These are phyloP conservation scores for Aspergillus tanneri DNA, from an alignment of 2,329 filamentous ascomycete species.

Conservation along the genomic window DNA sequence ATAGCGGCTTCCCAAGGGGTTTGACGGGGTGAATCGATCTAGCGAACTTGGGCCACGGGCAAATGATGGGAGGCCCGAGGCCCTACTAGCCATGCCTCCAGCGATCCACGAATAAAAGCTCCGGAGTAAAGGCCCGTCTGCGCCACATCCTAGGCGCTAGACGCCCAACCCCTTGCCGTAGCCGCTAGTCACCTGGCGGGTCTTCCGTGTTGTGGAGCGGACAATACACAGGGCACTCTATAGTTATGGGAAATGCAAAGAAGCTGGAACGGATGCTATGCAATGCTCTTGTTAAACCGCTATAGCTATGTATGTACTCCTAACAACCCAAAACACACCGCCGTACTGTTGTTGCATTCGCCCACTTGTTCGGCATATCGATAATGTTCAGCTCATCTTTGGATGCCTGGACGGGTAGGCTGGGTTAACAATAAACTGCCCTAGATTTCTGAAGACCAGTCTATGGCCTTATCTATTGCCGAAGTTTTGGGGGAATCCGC, in stretches of 20 bases:
- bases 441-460: neutral
- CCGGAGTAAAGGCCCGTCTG: slow-evolving; percentile 4
- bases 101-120: neutral
- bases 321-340: slow-evolving; percentile 10
- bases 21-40: too few species aligned
- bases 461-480: slow-evolving; percentile 12
- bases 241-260: neutral
- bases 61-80: too few species aligned
- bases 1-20: too few species aligned
- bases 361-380: neutral
- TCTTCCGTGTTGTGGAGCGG: neutral
- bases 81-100: too few species aligned
- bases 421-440: neutral
- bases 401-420: neutral
- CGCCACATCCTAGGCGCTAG: slow-evolving; percentile 4
- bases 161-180: neutral
- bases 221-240: neutral
- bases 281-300: neutral
- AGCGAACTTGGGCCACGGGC: too few species aligned
- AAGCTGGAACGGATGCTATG: neutral
- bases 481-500: slow-evolving; percentile 14
- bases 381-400: neutral
- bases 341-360: slow-evolving; percentile 17
- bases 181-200: neutral
- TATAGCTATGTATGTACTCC: slow-evolving; percentile 14